These are phyloP conservation scores for Xylariaceae sp. DNA, from an alignment of 2,329 filamentous ascomycete species.

Conservation along the genomic window DNA sequence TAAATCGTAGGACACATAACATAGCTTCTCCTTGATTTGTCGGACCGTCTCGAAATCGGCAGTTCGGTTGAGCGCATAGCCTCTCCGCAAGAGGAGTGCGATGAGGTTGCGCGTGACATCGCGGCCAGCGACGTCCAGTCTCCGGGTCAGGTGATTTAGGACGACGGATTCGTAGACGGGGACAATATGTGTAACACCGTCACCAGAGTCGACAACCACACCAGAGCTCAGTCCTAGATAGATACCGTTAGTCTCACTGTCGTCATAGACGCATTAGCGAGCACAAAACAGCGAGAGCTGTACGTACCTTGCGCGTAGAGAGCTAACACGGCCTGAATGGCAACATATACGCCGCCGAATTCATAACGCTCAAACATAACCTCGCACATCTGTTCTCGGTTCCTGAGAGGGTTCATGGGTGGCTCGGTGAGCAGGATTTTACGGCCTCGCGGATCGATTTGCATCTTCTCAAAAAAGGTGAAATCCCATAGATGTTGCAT, in stretches of 20 bases:
- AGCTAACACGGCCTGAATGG: slow-evolving; percentile 94
- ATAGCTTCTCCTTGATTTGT: slow-evolving; percentile 99
- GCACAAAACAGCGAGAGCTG: neutral
- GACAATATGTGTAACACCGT: slow-evolving; percentile 98
- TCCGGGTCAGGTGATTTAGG: slow-evolving; percentile 92
- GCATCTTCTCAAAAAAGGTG: slow-evolving; percentile 97
- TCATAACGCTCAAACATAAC: slow-evolving; percentile 99
- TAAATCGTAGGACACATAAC: slow-evolving; percentile 98
- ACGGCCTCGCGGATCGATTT: slow-evolving; percentile 85
- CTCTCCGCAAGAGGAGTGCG: slow-evolving; percentile 87
- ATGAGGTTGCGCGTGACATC: slow-evolving; percentile 99
- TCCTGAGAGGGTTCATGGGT: slow-evolving; percentile 96
- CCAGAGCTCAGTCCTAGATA: slow-evolving; percentile 78
- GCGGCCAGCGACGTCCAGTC: slow-evolving; percentile 92
- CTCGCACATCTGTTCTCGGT: slow-evolving; percentile 97
- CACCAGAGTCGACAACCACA: slow-evolving; percentile 98
- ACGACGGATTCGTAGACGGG: slow-evolving; percentile 98
- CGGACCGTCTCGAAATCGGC: slow-evolving; percentile 99
- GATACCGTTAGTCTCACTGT: too few species aligned
- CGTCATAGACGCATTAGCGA: neutral
- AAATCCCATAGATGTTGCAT: slow-evolving; percentile 99
- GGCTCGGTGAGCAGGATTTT: slow-evolving; percentile 98
- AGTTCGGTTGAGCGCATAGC: slow-evolving; percentile 96
- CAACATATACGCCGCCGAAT: slow-evolving; percentile 96
- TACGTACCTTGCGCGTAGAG: slow-evolving; percentile 89